Evolutionary conservation across 192 early-diverging fungal species (phyloP).

Genomic region (Piromyces sp.): DNA sequence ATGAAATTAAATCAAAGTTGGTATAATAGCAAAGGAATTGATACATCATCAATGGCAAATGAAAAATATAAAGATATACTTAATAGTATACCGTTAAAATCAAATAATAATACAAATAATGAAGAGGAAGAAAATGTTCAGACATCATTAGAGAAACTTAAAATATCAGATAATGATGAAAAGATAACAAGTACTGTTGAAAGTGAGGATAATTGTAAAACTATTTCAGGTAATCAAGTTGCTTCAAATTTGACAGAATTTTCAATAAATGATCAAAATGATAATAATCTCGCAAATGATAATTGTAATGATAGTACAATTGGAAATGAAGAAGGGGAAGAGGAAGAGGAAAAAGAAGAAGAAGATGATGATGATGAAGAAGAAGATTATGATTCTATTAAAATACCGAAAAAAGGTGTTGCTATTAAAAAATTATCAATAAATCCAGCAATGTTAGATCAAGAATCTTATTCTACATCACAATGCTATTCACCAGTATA

Average conservation of each 20-base stretch:
- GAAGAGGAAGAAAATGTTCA: background rate
- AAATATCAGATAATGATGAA: background rate
- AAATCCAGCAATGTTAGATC: background rate
- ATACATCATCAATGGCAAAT: background rate
- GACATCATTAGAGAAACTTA: background rate
- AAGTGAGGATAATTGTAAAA: background rate
- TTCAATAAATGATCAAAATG: background rate
- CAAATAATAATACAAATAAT: background rate
- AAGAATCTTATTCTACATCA: background rate
- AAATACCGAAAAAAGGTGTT: background rate
- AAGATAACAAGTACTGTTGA: background rate
- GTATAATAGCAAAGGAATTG: background rate
- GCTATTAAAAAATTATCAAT: background rate
- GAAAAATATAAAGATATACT: background rate
- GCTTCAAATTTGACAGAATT: background rate
- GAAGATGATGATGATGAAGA: background rate
- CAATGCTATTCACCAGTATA: background rate
- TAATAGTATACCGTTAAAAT: background rate
- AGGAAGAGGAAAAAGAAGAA: too few relatives aligned
- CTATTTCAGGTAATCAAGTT: background rate
- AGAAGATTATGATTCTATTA: background rate
- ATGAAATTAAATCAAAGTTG: background rate
- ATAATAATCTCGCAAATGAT: too few relatives aligned
- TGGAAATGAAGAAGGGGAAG: too few relatives aligned
- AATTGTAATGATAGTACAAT: too few relatives aligned